A percentile compares a stretch with the other conserved stretches of the same genome.
phyloP scores from a whole-genome alignment of 2,329 filamentous ascomycete species.

The Aspergillus ibericus region DNA sequence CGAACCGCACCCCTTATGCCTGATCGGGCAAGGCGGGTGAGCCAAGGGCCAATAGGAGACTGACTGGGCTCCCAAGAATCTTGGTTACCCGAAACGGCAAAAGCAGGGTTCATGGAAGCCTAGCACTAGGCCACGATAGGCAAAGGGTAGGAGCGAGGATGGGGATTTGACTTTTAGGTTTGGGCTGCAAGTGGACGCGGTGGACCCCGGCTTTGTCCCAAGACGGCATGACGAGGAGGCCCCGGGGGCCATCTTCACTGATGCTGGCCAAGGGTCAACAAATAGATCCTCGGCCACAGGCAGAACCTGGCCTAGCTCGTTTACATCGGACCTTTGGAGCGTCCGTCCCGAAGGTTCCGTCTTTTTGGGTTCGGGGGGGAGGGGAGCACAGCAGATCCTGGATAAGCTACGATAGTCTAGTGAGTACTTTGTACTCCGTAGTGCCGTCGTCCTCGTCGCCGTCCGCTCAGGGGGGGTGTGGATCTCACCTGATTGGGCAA shows the following conservation, averaged over 20 bases:
- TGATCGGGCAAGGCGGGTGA: not conserved
- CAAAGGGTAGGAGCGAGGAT: conserved; percentile 10
- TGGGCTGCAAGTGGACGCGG: conserved; percentile 5
- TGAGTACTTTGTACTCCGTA: too few species aligned
- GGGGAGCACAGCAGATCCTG: not conserved
- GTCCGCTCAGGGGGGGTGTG: not conserved
- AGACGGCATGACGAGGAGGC: conserved; percentile 21
- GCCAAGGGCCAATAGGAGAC: not conserved
- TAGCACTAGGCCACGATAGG: conserved; percentile 8
- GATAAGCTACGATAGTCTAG: not conserved
- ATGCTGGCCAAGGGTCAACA: not conserved
- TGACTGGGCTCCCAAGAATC: conserved; percentile 14
- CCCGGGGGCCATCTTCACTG: not conserved
- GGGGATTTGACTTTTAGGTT: conserved; percentile 18
- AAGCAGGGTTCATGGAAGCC: conserved; percentile 18
- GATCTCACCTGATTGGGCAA: not conserved
- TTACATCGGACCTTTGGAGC: not conserved
- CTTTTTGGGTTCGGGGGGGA: not conserved
- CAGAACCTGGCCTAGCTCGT: not conserved
- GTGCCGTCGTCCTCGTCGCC: too few species aligned
- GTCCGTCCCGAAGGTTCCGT: not conserved
- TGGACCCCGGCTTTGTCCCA: conserved; percentile 12
- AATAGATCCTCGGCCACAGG: not conserved
- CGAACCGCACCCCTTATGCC: conserved; percentile 2
- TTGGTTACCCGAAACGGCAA: conserved; percentile 22